Evolutionary conservation across 23 red algal genomes (phyloP), one percentile per base, ranked within the genome.

Genomic region (Pyropia haitanensis): DNA sequence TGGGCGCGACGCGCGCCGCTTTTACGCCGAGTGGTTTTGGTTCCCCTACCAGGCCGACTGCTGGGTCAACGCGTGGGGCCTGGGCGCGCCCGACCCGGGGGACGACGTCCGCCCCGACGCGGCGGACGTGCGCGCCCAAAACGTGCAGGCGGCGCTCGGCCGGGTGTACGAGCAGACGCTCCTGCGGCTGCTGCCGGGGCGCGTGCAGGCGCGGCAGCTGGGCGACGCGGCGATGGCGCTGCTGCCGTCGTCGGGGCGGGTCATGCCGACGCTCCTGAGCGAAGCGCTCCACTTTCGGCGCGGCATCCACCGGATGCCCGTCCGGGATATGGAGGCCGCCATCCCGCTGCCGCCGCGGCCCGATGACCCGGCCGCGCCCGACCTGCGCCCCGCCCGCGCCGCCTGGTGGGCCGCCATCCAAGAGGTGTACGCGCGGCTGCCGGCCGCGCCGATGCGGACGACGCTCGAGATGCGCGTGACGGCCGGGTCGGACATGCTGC

Each of bases 331-430:
- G 20, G 60, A 64, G 30, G 60, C 30, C 16, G 14, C 60, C 19
- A 64, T 64, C 22, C 19, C 20, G 22, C 20, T 64, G 16, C 60
- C 60, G 14, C 14, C 60, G 14, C 14, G 20, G 15, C 15, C 14
- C 22, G 60, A 64, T 21, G 60, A n/a, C n/a, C n/a, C n/a, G n/a
- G n/a, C 19, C 15, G 30, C 60, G 15, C 60, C 60, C 16, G 60
- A 64, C 22, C 30, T 64, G 20, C 15, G 14, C 14, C 20, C 30
- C 22, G 20, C 19, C 30, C 60, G 30, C 16, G 30, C 20, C 16
- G 60, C 60, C 15, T 64, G 60, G 60, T 64, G 60, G 60, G 14
- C 14, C 60, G 60, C 60, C 14, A 64, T 64, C 15, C 20, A 21
- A 16, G 60, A 15, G 14, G 22, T 64, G 15, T 25, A 64, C 60